phyloP scores from a whole-genome alignment of 139 green algal species.

The Haematococcus lacustris region DNA sequence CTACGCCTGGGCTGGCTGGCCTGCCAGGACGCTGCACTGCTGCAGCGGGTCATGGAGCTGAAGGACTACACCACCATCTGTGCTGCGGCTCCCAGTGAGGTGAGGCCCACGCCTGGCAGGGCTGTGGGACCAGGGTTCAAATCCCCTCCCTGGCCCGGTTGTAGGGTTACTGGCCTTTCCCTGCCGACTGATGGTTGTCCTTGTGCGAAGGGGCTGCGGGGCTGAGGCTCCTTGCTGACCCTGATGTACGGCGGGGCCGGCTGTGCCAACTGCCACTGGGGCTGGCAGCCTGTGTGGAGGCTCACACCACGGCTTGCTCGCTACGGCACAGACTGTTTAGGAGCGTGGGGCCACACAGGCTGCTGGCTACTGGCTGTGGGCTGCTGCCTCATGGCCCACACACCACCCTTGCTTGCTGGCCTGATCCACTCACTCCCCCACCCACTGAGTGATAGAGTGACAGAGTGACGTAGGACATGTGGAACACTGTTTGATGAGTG shows the following conservation, averaged over 20 bases:
- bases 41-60: conserved; percentile 37
- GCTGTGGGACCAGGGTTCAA: not conserved
- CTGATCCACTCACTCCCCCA: too few species aligned
- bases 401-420: too few species aligned
- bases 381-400: too few species aligned
- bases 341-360: too few species aligned
- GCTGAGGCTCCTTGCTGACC: not conserved
- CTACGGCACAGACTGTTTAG: too few species aligned
- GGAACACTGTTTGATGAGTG: too few species aligned
- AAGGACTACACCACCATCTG: conserved; percentile 87
- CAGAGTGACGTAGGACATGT: too few species aligned
- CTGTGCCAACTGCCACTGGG: not conserved
- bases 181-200: not conserved
- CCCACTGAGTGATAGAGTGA: too few species aligned
- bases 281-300: too few species aligned
- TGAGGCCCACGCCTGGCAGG: not conserved
- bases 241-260: not conserved
- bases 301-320: too few species aligned
- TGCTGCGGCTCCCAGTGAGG: conserved; percentile 10
- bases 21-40: not conserved
- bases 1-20: conserved; percentile 42
- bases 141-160: too few species aligned
- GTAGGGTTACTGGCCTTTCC: not conserved
- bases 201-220: not conserved
- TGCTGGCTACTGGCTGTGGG: too few species aligned